phyloP scores from a whole-genome alignment of 2,329 filamentous ascomycete genomes.

The Aspergillus niger region DNA sequence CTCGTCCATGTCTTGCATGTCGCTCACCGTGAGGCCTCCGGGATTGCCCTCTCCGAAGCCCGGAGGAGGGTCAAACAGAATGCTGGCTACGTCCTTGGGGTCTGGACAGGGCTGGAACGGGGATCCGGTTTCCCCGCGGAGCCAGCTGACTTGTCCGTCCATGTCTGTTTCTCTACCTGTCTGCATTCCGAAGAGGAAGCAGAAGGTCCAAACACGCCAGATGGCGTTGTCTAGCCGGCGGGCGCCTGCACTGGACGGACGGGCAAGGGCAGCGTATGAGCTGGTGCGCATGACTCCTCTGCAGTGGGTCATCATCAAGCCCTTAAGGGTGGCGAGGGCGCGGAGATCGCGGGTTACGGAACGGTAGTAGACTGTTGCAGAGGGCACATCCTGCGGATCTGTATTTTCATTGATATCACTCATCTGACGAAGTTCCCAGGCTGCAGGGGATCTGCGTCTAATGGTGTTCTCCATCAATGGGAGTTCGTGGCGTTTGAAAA shows the following conservation, averaged over 20 bases:
- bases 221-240: constrained; percentile 9
- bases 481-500: constrained; percentile 12
- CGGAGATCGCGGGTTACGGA: constrained; percentile 10
- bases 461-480: constrained; percentile 5
- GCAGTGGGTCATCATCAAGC: constrained; percentile 12
- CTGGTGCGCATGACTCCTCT: background rate
- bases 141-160: constrained; percentile 11
- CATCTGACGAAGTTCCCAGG: constrained; percentile 15
- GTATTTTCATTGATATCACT: constrained; percentile 1
- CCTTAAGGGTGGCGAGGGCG: constrained; percentile 10
- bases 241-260: constrained; percentile 2
- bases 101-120: constrained; percentile 7
- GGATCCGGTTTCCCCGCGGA: constrained; percentile 4
- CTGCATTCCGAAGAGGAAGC: constrained; percentile 11
- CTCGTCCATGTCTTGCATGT: constrained; percentile 12
- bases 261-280: background rate
- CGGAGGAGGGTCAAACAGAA: constrained; percentile 9
- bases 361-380: constrained; percentile 14
- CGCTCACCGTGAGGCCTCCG: background rate
- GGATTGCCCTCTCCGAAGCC: constrained; percentile 13
- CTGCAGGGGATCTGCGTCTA: constrained; percentile 7
- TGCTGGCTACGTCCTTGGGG: constrained; percentile 8
- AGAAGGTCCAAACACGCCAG: constrained; percentile 17
- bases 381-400: background rate
- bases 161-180: constrained; percentile 10